These are phyloP conservation scores for Pythium dissotocum DNA, from an alignment of 352 stramenopile species.

Conservation along the genomic window DNA sequence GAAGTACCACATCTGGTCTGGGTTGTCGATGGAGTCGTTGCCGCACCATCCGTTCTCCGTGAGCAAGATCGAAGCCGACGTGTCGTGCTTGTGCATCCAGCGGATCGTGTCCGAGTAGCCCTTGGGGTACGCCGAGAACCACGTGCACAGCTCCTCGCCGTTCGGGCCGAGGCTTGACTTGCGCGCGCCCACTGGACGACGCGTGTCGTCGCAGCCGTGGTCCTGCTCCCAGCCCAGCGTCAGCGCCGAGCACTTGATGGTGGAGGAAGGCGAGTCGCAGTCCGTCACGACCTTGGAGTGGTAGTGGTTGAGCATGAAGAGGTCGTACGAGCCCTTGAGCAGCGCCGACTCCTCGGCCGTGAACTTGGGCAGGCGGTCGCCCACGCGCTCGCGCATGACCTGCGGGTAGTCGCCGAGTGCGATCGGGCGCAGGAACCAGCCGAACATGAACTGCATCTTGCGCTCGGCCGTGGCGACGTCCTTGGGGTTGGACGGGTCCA, in stretches of 20 bases:
- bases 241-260: constrained; percentile 39
- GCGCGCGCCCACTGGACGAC: constrained; percentile 54
- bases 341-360: constrained; percentile 66
- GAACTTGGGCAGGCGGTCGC: constrained; percentile 85
- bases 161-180: constrained; percentile 41
- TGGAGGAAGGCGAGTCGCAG: constrained; percentile 35
- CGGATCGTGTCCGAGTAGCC: constrained; percentile 56
- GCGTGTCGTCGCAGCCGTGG: constrained; percentile 52
- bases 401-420: constrained; percentile 90
- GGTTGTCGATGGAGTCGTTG: constrained; percentile 55
- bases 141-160: constrained; percentile 39
- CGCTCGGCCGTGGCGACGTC: constrained; percentile 68
- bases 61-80: constrained; percentile 44
- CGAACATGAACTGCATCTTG: constrained; percentile 89
- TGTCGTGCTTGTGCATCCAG: constrained; percentile 52
- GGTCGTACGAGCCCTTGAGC: constrained; percentile 90
- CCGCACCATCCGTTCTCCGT: constrained; percentile 76
- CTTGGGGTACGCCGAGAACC: constrained; percentile 51
- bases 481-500: constrained; percentile 54
- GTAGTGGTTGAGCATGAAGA: constrained; percentile 96
- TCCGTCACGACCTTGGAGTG: constrained; percentile 61
- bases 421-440: constrained; percentile 92
- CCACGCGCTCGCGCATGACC: constrained; percentile 84
- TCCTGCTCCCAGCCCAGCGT: constrained; percentile 46
- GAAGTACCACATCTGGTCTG: constrained; percentile 69